Percentiles rank a stretch among this genome's conserved stretches.
Conservation (phyloP, 257 asterid genomes). For the Rubia yunnanensis region DNA sequence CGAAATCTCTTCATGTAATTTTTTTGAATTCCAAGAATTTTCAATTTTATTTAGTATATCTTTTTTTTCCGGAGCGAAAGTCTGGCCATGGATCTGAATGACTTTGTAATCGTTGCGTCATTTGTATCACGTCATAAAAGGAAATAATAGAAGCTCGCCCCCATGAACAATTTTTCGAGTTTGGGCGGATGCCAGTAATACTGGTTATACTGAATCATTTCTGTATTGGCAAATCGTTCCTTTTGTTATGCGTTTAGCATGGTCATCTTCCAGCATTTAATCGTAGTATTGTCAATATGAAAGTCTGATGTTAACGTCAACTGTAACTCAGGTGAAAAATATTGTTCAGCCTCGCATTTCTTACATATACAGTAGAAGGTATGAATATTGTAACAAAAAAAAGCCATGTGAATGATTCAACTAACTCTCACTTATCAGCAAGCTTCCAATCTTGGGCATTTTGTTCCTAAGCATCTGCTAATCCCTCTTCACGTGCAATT, state of each 20-base stretch:
- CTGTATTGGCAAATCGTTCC: neutral
- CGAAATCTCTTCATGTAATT: neutral
- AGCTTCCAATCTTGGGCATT: neutral
- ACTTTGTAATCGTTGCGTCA: neutral
- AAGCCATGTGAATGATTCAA: constrained; percentile 24
- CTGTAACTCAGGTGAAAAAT: too few species aligned
- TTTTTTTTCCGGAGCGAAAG: neutral
- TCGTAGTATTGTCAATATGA: too few species aligned
- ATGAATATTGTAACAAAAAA: neutral
- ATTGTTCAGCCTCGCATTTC: too few species aligned
- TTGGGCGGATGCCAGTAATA: neutral
- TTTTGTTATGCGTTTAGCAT: too few species aligned
- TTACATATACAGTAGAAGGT: too few species aligned
- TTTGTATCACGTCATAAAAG: constrained; percentile 24
- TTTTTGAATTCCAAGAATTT: constrained; percentile 2
- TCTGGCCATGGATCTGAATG: constrained; percentile 9
- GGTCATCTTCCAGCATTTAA: too few species aligned
- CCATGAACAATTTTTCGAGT: constrained; percentile 11
- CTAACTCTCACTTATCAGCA: constrained; percentile 20
- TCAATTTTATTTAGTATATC: neutral
- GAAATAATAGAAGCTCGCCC: constrained; percentile 27
- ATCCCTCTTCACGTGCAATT: neutral
- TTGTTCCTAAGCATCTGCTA: constrained; percentile 2
- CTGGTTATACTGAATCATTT: neutral
- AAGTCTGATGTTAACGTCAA: neutral